Base-by-base conservation (phyloP, 2,329 filamentous ascomycete species). In the Taxawa tesnikishii region DNA sequence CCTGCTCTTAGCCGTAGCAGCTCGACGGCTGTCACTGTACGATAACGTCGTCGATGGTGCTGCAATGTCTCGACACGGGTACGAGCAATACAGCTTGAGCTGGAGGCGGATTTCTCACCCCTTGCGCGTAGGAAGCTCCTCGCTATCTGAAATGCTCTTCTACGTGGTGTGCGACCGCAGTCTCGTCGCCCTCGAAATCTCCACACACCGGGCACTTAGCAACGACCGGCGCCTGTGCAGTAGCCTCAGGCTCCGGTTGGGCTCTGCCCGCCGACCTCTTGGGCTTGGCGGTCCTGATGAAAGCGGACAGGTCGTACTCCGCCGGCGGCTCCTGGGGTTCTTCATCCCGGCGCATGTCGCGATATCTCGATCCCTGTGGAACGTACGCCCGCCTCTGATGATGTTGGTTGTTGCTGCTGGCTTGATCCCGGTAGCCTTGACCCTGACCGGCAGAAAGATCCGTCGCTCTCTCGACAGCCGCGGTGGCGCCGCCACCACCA, bases 101-200 rank as follows among this genome's bases (percentile, higher is more conserved):
- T n/a, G n/a, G n/a, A n/a, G n/a, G n/a, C n/a, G n/a, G n/a, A n/a
- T n/a, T n/a, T n/a, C n/a, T n/a, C n/a, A n/a, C n/a, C n/a, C n/a
- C n/a, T n/a, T n/a, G n/a, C n/a, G n/a, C n/a, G n/a, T n/a, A n/a
- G n/a, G n/a, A n/a, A n/a, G n/a, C n/a, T n/a, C n/a, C n/a, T n/a
- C n/a, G n/a, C n/a, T n/a, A n/a, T n/a, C n/a, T 58, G 33, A 78
- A 75, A 47, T 78, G 73, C 3, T 45, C 50, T 15, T 71, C 69
- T 37, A 83, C 74, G 45, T 83, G 79, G 51, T 77, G 66, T 7
- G 70, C 70, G 7, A 83, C 75, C 6, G 78, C 79, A 1, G 60
- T 58, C 44, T 78, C 77, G 42, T 83, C 78, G 2, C 79, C 79
- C 42, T 77, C 66, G 49, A 83, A 83, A 0, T 47, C 54, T 3